phyloP scores from a whole-genome alignment of 129 eudicot genomes.

The Erigeron canadensis region DNA sequence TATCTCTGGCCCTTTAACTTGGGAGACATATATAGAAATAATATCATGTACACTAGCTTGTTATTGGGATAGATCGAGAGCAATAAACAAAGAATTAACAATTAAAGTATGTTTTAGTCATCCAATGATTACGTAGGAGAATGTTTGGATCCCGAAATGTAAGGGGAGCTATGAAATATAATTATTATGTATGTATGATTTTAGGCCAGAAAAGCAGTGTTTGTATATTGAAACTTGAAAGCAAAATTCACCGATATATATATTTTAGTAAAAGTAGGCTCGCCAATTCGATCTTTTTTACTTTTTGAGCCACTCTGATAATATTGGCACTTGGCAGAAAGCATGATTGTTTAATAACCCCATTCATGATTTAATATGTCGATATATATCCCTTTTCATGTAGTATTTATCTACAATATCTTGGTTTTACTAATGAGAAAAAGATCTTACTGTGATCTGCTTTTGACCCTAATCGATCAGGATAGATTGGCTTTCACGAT shows the following conservation, averaged over 20 bases:
- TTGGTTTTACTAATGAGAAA: background rate
- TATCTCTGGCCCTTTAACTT: no score
- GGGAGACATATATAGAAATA: no score
- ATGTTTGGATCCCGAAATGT: constrained; percentile 10
- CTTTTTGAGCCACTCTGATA: constrained; percentile 7
- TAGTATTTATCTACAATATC: background rate
- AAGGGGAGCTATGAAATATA: constrained; percentile 1
- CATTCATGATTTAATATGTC: no score
- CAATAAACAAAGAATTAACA: background rate
- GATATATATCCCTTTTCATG: background rate
- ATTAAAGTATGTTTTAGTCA: background rate
- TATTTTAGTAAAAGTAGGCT: constrained; percentile 18
- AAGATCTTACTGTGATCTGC: background rate
- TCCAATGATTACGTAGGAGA: background rate
- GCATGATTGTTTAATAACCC: no score
- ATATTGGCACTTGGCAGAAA: constrained; percentile 19
- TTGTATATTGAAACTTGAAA: constrained; percentile 19
- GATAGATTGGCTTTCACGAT: background rate
- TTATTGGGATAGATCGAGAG: no score
- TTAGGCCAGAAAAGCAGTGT: constrained; percentile 21
- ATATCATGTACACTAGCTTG: no score
- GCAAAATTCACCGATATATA: constrained; percentile 22
- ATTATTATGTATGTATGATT: background rate
- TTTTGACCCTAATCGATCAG: constrained; percentile 11
- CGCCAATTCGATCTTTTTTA: background rate